phyloP scores from a whole-genome alignment of 768 basidiomycete species.

The Macrolepiota fuliginosa region DNA sequence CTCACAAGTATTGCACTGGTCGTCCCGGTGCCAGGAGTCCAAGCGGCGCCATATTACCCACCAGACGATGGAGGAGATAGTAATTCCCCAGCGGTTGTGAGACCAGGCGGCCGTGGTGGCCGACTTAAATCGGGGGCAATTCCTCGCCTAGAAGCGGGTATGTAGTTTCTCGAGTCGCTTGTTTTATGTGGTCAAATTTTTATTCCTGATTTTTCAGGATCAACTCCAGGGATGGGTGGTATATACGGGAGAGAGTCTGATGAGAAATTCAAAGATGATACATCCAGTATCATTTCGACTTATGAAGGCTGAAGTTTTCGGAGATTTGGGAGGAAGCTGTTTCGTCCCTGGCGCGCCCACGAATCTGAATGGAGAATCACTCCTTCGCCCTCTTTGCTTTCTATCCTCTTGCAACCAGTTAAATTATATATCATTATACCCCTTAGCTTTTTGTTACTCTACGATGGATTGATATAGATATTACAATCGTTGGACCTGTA shows the following conservation, averaged over 20 bases:
- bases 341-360: not conserved
- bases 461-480: too few species aligned
- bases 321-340: too few species aligned
- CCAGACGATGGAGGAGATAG: not conserved
- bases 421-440: too few species aligned
- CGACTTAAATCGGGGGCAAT: not conserved
- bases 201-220: too few species aligned
- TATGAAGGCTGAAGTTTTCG: not conserved
- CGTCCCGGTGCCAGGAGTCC: not conserved
- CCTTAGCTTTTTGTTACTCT: too few species aligned
- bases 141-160: not conserved
- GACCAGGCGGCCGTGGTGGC: not conserved
- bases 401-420: too few species aligned
- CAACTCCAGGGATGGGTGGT: too few species aligned
- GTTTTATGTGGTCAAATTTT: not conserved
- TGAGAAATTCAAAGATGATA: not conserved
- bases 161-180: not conserved
- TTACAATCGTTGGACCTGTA: too few species aligned
- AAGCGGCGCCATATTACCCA: not conserved
- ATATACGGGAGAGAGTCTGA: not conserved
- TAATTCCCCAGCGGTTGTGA: not conserved
- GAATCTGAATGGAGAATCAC: too few species aligned
- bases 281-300: too few species aligned
- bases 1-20: not conserved
- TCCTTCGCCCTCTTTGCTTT: too few species aligned